Conservation (phyloP, 352 stramenopile genomes). For the Phytophthora lateralis region DNA sequence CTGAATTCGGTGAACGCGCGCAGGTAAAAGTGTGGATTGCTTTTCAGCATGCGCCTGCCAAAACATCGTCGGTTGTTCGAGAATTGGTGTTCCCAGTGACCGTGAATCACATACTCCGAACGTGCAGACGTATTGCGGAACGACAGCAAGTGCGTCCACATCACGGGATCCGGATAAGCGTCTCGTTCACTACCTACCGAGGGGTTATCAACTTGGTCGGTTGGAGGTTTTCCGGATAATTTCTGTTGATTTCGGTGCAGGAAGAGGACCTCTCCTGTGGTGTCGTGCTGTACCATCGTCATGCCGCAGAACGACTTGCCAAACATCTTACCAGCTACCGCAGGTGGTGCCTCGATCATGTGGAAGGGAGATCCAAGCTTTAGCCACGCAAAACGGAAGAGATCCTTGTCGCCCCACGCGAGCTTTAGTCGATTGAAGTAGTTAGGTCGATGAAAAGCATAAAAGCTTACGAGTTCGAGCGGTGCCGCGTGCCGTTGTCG, state of each 20-base stretch:
- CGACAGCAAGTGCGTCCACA: slow-evolving; percentile 43
- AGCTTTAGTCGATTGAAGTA: slow-evolving; percentile 60
- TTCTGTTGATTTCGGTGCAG: slow-evolving; percentile 74
- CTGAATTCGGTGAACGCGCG: slow-evolving; percentile 22
- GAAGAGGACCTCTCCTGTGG: slow-evolving; percentile 50
- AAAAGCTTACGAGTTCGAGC: slow-evolving; percentile 61
- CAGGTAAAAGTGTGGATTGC: slow-evolving; percentile 37
- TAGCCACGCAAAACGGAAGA: slow-evolving; percentile 78
- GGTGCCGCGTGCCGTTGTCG: slow-evolving; percentile 33
- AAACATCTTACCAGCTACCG: slow-evolving; percentile 38
- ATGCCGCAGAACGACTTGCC: slow-evolving; percentile 56
- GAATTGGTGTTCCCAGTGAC: slow-evolving; percentile 2
- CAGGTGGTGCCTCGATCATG: slow-evolving; percentile 57
- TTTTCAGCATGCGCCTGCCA: slow-evolving; percentile 30
- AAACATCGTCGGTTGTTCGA: slow-evolving; percentile 34
- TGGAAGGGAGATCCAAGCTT: slow-evolving; percentile 55
- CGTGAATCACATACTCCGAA: slow-evolving; percentile 17
- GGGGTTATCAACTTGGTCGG: slow-evolving; percentile 4
- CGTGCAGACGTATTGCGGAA: slow-evolving; percentile 26
- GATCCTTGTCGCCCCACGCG: slow-evolving; percentile 72
- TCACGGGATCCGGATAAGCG: slow-evolving; percentile 11
- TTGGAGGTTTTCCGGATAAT: slow-evolving; percentile 33
- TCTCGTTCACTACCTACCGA: background rate
- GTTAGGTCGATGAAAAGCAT: slow-evolving; percentile 53
- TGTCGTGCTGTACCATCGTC: slow-evolving; percentile 73